Evolutionary conservation across 2,329 filamentous ascomycete genomes (phyloP).

Genomic region (Penicillium olsonii): DNA sequence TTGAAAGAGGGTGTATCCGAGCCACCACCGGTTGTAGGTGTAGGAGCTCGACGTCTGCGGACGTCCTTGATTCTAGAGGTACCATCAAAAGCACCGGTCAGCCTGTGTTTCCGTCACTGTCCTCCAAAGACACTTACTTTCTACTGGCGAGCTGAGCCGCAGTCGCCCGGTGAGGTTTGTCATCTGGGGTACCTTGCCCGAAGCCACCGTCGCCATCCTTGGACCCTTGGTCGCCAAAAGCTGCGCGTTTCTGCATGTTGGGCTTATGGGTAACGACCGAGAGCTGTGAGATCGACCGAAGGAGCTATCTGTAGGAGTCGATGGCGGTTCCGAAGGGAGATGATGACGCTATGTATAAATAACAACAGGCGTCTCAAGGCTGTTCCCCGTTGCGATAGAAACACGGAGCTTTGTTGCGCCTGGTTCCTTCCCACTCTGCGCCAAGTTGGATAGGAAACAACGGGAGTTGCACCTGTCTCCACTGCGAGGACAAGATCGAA

Average conservation of each 20-base stretch:
- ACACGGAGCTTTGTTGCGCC: conserved; percentile 4
- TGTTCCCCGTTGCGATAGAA: conserved; percentile 2
- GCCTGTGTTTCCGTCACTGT: not conserved
- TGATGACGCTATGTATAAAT: not conserved
- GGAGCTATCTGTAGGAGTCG: not conserved
- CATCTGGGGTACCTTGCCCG: conserved; percentile 44
- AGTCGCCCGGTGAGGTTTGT: conserved; percentile 53
- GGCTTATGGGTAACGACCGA: not conserved
- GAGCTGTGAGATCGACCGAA: conserved; percentile 1
- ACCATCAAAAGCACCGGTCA: conserved; percentile 3
- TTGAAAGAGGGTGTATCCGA: conserved; percentile 9
- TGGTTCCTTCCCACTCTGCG: conserved; percentile 3
- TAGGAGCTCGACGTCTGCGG: conserved; percentile 18
- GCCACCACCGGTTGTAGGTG: conserved; percentile 15
- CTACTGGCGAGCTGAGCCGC: conserved; percentile 56
- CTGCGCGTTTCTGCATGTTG: conserved; percentile 44
- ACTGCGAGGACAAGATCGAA: conserved; percentile 8
- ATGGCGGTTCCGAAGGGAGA: not conserved
- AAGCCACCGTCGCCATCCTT: conserved; percentile 35
- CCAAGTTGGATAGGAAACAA: not conserved
- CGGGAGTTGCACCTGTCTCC: too few species aligned
- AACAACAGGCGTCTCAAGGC: not conserved
- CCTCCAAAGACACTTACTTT: conserved; percentile 50
- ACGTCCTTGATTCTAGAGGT: conserved; percentile 32
- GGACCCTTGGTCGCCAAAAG: conserved; percentile 37